Conservation (phyloP, 2,329 filamentous ascomycete genomes). For the Chaetomiaceae sp. region DNA sequence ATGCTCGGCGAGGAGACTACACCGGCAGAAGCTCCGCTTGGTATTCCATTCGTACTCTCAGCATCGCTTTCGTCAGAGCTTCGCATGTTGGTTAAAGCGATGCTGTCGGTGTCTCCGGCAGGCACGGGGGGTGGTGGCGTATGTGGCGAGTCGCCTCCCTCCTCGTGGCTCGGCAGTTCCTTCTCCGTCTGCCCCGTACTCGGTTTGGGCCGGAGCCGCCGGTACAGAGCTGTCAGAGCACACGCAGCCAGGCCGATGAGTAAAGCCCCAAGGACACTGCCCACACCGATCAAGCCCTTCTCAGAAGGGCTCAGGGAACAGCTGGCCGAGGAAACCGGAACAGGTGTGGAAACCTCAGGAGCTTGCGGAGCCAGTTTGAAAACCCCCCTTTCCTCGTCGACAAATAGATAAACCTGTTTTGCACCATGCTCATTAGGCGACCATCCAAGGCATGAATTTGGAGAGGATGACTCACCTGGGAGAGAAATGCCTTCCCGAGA, state of each 20-base stretch:
- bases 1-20: too few relatives aligned
- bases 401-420: constrained; percentile 7
- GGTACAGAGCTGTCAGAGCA: background rate
- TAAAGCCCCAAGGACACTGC: background rate
- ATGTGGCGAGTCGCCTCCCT: too few relatives aligned
- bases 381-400: constrained; percentile 6
- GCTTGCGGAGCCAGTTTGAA: constrained; percentile 2
- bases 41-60: too few relatives aligned
- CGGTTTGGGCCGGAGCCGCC: background rate
- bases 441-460: too few relatives aligned
- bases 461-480: constrained; percentile 7
- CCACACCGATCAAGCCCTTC: constrained; percentile 5
- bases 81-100: too few relatives aligned
- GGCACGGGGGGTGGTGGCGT: too few relatives aligned
- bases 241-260: background rate
- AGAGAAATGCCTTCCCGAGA: constrained; percentile 18
- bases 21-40: too few relatives aligned
- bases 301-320: constrained; percentile 1
- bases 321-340: background rate
- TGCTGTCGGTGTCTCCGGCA: too few relatives aligned
- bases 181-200: background rate
- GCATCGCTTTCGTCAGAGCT: too few relatives aligned
- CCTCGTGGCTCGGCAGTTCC: background rate
- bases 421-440: background rate
- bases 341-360: background rate